Percentiles rank a stretch among this genome's conserved stretches.
phyloP scores from a whole-genome alignment of 768 basidiomycete species.

The Mycena sanguinolenta region DNA sequence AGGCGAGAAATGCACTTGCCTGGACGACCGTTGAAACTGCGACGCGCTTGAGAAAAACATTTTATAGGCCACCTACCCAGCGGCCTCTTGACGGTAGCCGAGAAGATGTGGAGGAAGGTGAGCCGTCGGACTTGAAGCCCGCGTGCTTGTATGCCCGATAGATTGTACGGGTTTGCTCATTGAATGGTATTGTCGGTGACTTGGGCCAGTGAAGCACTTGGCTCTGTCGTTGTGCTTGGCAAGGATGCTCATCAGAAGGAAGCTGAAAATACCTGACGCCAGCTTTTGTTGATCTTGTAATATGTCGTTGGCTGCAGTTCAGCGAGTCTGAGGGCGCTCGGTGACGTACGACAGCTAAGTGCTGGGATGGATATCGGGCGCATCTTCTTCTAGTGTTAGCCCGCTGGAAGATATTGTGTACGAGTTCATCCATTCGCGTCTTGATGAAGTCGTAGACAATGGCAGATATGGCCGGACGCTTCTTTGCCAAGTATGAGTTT shows the following conservation, averaged over 20 bases:
- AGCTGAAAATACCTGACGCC: not conserved
- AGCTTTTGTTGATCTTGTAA: constrained; percentile 3
- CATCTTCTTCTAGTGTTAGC: constrained; percentile 36
- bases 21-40: no score
- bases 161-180: constrained; percentile 2
- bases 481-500: constrained; percentile 17
- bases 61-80: not conserved
- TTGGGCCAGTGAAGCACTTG: constrained; percentile 34
- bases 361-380: constrained; percentile 43
- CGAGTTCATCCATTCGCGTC: not conserved
- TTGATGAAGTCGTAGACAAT: constrained; percentile 39
- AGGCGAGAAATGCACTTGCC: no score
- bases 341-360: constrained; percentile 38
- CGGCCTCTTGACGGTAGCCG: constrained; percentile 40
- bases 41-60: no score
- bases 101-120: constrained; percentile 39
- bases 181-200: constrained; percentile 36
- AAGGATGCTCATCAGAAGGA: not conserved
- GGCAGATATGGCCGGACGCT: constrained; percentile 30
- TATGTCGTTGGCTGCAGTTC: constrained; percentile 43
- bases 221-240: not conserved
- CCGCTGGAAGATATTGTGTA: constrained; percentile 28
- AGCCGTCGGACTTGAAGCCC: no score
- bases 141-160: no score
- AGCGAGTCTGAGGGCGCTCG: constrained; percentile 39